phyloP scores from a whole-genome alignment of 352 stramenopile species.

The Globisporangium ultimum region DNA sequence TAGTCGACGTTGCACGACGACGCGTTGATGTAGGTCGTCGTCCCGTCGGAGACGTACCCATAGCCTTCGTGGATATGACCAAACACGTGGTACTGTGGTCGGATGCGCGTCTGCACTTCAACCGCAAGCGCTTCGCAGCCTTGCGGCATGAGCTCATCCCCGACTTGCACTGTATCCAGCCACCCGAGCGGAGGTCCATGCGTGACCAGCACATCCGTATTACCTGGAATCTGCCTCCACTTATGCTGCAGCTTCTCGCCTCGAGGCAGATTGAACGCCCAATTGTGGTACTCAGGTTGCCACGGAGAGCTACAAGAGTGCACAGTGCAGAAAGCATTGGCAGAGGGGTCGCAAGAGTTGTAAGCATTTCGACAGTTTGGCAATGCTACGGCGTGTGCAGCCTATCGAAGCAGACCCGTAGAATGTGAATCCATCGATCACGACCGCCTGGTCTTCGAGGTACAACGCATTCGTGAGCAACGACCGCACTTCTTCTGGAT shows the following conservation, averaged over 20 bases:
- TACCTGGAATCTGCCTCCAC: slow-evolving; percentile 46
- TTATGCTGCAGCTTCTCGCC: slow-evolving; percentile 32
- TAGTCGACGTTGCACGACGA: slow-evolving; percentile 72
- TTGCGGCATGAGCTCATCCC: slow-evolving; percentile 21
- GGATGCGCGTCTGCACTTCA: slow-evolving; percentile 62
- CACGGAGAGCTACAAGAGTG: slow-evolving; percentile 27
- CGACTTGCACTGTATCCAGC: slow-evolving; percentile 47
- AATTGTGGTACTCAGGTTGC: slow-evolving; percentile 82
- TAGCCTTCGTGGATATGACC: slow-evolving; percentile 90
- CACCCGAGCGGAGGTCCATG: slow-evolving; percentile 82
- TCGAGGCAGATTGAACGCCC: slow-evolving; percentile 65
- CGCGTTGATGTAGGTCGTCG: slow-evolving; percentile 85
- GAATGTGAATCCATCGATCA: slow-evolving; percentile 70
- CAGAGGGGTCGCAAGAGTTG: too few relatives aligned
- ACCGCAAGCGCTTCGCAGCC: slow-evolving; percentile 75
- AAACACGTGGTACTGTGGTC: slow-evolving; percentile 81
- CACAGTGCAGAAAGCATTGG: background rate
- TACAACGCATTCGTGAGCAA: slow-evolving; percentile 79
- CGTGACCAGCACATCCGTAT: slow-evolving; percentile 86
- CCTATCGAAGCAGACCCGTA: slow-evolving; percentile 42
- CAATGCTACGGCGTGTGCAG: too few relatives aligned
- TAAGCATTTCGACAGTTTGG: too few relatives aligned
- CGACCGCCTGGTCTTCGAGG: slow-evolving; percentile 68
- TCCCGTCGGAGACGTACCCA: slow-evolving; percentile 52
- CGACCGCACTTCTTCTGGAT: slow-evolving; percentile 62